phyloP scores from a whole-genome alignment of 768 basidiomycete genomes.

The Coprinopsis strossmayeri region DNA sequence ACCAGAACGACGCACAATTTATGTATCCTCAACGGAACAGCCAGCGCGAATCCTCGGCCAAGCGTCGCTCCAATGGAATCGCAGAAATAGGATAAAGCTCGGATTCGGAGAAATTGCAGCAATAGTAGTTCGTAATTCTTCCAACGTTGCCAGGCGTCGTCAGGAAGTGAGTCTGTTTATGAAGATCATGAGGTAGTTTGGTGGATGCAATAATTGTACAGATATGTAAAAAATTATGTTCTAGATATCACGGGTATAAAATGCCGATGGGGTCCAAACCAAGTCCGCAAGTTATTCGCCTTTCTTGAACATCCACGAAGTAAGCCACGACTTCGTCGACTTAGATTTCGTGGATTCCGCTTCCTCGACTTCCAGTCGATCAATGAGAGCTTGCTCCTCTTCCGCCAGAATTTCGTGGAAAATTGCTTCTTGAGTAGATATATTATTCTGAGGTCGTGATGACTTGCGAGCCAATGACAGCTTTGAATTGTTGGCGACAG shows the following conservation, averaged over 20 bases:
- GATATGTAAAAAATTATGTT: background rate
- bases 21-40: slow-evolving; percentile 4
- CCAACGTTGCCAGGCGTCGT: too few species aligned
- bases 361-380: slow-evolving; percentile 50
- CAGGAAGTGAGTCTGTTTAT: background rate
- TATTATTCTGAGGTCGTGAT: slow-evolving; percentile 29
- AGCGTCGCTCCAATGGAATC: slow-evolving; percentile 19
- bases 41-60: slow-evolving; percentile 24
- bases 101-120: slow-evolving; percentile 24
- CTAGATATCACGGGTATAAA: slow-evolving; percentile 3
- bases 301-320: slow-evolving; percentile 59
- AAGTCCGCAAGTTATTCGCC: slow-evolving; percentile 20
- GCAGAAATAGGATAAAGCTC: slow-evolving; percentile 26
- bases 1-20: background rate
- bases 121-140: slow-evolving; percentile 1
- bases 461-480: slow-evolving; percentile 25
- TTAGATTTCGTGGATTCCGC: slow-evolving; percentile 39
- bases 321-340: slow-evolving; percentile 51
- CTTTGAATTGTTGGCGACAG: slow-evolving; percentile 29
- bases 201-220: slow-evolving; percentile 2
- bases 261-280: too few species aligned
- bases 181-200: slow-evolving; percentile 8
- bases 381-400: slow-evolving; percentile 50
- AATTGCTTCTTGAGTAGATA: slow-evolving; percentile 60
- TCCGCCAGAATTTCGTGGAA: slow-evolving; percentile 65